These are phyloP conservation scores for Acanthamoeba healyi DNA, from an alignment of 208 protist genomes.

Conservation along the genomic window DNA sequence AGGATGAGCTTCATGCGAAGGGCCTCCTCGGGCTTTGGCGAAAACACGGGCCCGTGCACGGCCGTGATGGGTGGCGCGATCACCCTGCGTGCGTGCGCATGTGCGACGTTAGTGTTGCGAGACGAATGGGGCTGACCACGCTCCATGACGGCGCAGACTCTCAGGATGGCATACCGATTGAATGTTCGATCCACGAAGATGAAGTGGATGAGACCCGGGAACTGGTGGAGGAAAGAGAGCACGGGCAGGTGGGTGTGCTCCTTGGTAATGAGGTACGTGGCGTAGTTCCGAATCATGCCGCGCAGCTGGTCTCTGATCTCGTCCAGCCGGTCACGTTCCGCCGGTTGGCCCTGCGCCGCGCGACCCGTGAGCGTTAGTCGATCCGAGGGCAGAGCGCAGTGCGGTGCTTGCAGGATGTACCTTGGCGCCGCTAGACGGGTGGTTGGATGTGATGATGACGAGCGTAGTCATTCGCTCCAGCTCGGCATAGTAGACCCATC, in stretches of 20 bases:
- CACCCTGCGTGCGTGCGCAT: conserved; percentile 1
- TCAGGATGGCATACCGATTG: conserved; percentile 63
- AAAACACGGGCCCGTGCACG: conserved; percentile 13
- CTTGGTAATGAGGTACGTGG: conserved; percentile 71
- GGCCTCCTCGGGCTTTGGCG: conserved; percentile 3
- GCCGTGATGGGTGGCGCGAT: conserved; percentile 75
- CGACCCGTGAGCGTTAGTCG: neutral
- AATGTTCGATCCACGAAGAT: conserved; percentile 77
- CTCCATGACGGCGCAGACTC: no score
- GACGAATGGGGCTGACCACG: neutral
- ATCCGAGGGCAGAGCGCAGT: neutral
- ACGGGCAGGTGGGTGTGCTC: conserved; percentile 71
- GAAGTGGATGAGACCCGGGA: conserved; percentile 79
- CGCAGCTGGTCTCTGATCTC: conserved; percentile 21
- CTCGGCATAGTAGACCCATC: conserved; percentile 54
- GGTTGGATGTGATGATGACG: conserved; percentile 29
- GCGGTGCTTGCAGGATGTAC: neutral
- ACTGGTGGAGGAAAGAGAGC: conserved; percentile 76
- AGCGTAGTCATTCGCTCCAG: conserved; percentile 62
- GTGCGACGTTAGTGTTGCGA: neutral
- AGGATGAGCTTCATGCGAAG: conserved; percentile 61
- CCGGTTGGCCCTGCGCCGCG: neutral
- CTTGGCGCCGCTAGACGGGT: conserved; percentile 26
- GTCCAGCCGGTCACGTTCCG: neutral
- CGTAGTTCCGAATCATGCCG: conserved; percentile 61